Evolutionary conservation across 257 asterid genomes (phyloP).

Genomic region (Rehmannia glutinosa): DNA sequence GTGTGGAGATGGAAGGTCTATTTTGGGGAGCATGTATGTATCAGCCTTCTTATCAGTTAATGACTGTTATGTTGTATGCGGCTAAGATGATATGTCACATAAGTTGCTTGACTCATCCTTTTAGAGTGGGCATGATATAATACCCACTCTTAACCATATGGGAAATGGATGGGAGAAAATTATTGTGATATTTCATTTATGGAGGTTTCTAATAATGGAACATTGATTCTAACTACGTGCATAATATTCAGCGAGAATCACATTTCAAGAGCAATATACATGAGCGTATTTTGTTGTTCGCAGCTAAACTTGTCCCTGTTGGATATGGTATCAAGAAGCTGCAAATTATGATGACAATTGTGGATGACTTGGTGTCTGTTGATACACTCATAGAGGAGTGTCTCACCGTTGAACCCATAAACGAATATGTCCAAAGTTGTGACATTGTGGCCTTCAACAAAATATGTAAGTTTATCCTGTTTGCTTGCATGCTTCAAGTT

Average conservation of each 20-base stretch:
- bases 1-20: constrained; percentile 77
- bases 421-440: constrained; percentile 57
- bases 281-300: background rate
- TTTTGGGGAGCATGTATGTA: constrained; percentile 86
- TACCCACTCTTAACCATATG: background rate
- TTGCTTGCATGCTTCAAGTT: no score
- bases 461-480: constrained; percentile 34
- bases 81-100: background rate
- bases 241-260: no score
- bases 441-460: constrained; percentile 69
- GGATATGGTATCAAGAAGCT: constrained; percentile 91
- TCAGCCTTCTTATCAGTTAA: background rate
- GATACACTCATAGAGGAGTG: constrained; percentile 41
- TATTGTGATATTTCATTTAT: background rate
- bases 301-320: constrained; percentile 81
- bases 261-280: background rate
- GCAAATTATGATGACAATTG: constrained; percentile 76
- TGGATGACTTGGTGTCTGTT: constrained; percentile 86
- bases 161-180: background rate
- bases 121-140: background rate
- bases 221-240: background rate
- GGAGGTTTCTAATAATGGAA: background rate
- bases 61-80: background rate
- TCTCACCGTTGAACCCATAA: constrained; percentile 45
- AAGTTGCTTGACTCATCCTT: background rate